Percentiles rank a stretch among this genome's conserved stretches.
Evolutionary conservation across 1,284 basidiomycete genomes (phyloP).

Genomic region (Cutaneotrichosporon sp.): DNA sequence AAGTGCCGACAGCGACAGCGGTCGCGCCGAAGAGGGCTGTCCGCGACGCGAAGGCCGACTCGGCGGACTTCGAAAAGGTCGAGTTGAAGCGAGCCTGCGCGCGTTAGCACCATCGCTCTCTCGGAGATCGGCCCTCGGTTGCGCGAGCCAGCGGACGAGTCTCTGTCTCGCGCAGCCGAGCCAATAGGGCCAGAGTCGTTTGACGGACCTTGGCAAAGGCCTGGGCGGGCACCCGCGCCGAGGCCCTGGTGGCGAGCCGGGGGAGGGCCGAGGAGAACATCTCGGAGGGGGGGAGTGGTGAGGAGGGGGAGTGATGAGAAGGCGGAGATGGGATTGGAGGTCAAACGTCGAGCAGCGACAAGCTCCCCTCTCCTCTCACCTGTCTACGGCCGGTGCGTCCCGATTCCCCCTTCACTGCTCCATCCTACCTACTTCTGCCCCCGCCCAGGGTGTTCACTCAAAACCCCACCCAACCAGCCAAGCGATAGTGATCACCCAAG

Average conservation of each 20-base stretch:
- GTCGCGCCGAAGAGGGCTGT: constrained; percentile 75
- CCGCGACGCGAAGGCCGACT: constrained; percentile 60
- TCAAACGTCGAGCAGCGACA: constrained; percentile 10
- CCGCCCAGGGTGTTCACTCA: not conserved
- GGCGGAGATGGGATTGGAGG: constrained; percentile 18
- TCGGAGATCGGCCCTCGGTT: constrained; percentile 1
- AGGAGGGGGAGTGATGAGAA: constrained; percentile 17
- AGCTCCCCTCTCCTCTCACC: not conserved
- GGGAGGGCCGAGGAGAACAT: constrained; percentile 50
- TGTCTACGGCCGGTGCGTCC: constrained; percentile 6
- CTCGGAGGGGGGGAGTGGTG: constrained; percentile 22
- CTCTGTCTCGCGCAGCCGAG: constrained; percentile 2
- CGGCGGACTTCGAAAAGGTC: constrained; percentile 30
- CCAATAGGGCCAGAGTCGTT: constrained; percentile 1
- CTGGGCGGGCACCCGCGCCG: constrained; percentile 28
- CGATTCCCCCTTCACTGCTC: not conserved
- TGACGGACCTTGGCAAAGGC: constrained; percentile 28
- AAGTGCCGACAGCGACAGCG: constrained; percentile 75
- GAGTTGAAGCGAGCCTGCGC: constrained; percentile 48
- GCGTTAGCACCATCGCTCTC: constrained; percentile 12
- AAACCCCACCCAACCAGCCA: not conserved
- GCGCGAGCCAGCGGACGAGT: not conserved
- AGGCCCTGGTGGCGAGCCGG: constrained; percentile 41
- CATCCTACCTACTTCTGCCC: not conserved
- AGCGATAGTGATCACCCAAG: not conserved